These are phyloP conservation scores for Sclerotinia nivalis DNA, from an alignment of 2,329 filamentous ascomycete genomes.

Conservation along the genomic window DNA sequence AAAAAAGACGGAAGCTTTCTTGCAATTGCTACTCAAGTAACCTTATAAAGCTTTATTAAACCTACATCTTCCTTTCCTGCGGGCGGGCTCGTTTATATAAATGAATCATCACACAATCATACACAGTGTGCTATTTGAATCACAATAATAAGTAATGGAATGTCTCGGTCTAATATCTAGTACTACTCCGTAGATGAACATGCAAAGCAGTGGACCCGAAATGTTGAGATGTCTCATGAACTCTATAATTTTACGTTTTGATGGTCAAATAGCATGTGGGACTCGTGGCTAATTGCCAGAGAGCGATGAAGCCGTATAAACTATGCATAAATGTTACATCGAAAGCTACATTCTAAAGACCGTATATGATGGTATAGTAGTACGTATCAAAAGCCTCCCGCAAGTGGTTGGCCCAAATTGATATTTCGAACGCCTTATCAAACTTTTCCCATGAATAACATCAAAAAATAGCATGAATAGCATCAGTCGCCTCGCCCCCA, in stretches of 20 bases:
- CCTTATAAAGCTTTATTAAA: too few species aligned
- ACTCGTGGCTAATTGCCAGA: background rate
- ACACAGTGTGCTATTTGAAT: too few species aligned
- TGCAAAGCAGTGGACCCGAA: background rate
- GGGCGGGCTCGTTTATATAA: too few species aligned
- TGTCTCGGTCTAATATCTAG: too few species aligned
- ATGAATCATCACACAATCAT: too few species aligned
- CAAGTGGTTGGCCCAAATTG: background rate
- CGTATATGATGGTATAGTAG: background rate
- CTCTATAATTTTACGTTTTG: too few species aligned
- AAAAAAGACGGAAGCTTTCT: too few species aligned
- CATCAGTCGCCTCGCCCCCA: background rate
- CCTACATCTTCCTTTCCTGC: too few species aligned
- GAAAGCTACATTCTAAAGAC: conserved; percentile 1
- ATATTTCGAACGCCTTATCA: background rate
- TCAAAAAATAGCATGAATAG: conserved; percentile 12
- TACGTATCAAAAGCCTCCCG: background rate
- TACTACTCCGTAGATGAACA: background rate
- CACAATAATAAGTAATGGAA: too few species aligned
- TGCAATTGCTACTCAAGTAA: too few species aligned
- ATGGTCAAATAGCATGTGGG: background rate
- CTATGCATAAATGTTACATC: background rate
- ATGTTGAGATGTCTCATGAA: too few species aligned
- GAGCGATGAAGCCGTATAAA: background rate
- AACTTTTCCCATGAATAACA: background rate